A percentile compares a stretch with the other conserved stretches of the same genome.
Evolutionary conservation across 192 early-diverging fungal species (phyloP).

Genomic region (Polychytrium aggregatum): DNA sequence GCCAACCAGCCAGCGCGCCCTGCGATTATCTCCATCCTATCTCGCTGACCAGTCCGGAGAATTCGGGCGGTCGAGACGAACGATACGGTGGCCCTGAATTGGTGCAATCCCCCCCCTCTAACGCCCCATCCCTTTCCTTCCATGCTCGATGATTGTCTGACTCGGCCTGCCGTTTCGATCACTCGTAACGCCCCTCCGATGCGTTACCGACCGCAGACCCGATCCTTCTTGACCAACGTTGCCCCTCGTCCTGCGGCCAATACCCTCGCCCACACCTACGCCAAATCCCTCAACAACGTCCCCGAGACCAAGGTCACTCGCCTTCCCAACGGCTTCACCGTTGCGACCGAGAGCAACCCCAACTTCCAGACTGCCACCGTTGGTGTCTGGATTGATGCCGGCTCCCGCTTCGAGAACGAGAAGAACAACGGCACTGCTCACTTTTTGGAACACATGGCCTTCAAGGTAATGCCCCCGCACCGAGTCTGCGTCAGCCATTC

Average conservation of each 20-base stretch:
- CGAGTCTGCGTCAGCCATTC: background rate
- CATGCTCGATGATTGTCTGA: too few species aligned
- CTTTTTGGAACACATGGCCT: conserved; percentile 98
- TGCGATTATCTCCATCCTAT: too few species aligned
- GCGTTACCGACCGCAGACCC: too few species aligned
- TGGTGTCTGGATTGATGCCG: conserved; percentile 51
- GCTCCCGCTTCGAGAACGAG: conserved; percentile 43
- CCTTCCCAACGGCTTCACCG: conserved; percentile 41
- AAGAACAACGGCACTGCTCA: conserved; percentile 92
- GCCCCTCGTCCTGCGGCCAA: conserved; percentile 12
- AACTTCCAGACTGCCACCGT: conserved; percentile 51
- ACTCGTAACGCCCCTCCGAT: too few species aligned
- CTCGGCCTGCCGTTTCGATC: too few species aligned
- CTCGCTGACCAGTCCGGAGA: too few species aligned
- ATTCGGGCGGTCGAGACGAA: too few species aligned
- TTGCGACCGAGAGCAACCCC: conserved; percentile 45
- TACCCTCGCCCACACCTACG: conserved; percentile 28
- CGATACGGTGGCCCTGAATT: too few species aligned
- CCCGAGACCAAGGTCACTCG: conserved; percentile 37
- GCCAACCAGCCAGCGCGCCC: too few species aligned
- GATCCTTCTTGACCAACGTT: background rate
- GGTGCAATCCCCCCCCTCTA: too few species aligned
- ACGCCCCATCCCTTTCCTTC: too few species aligned
- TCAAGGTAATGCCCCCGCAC: too few species aligned
- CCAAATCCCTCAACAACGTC: conserved; percentile 31